A percentile compares a stretch with the other conserved stretches of the same genome.
Evolutionary conservation across 1,284 basidiomycete species (phyloP).

Genomic region (Moesziomyces globuligerus): DNA sequence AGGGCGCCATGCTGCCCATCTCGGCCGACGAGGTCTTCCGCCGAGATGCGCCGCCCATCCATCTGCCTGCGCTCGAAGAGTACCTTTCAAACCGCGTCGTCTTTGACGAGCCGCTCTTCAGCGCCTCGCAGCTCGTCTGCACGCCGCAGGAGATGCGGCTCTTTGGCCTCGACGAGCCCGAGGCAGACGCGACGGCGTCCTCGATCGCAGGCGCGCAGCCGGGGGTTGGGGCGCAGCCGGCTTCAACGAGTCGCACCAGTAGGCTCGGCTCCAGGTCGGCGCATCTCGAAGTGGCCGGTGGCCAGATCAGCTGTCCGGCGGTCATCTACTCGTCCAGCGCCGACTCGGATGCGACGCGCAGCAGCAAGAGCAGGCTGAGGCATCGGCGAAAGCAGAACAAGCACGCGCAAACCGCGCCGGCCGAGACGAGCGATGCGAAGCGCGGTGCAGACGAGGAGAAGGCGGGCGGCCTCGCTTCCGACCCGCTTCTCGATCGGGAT

Average conservation of each 20-base stretch:
- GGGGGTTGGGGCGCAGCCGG: too few species aligned
- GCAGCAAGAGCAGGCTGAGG: constrained; percentile 2
- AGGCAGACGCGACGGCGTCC: too few species aligned
- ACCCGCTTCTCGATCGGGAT: not conserved
- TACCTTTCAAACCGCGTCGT: constrained; percentile 47
- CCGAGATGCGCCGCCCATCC: constrained; percentile 57
- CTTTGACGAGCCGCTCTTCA: constrained; percentile 50
- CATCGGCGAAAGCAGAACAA: constrained; percentile 10
- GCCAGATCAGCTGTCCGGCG: constrained; percentile 37
- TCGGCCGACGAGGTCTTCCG: constrained; percentile 62
- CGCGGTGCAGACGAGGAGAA: not conserved
- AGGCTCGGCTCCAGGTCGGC: constrained; percentile 10
- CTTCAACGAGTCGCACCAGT: constrained; percentile 6
- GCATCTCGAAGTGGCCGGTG: constrained; percentile 38
- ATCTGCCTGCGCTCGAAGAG: constrained; percentile 64
- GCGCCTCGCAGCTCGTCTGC: constrained; percentile 23
- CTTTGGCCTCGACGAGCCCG: constrained; percentile 44
- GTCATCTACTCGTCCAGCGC: constrained; percentile 18
- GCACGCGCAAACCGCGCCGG: not conserved
- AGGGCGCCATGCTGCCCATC: constrained; percentile 21
- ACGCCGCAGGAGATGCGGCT: constrained; percentile 48
- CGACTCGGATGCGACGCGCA: constrained; percentile 2
- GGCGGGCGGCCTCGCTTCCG: constrained; percentile 1
- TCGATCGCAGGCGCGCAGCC: too few species aligned
- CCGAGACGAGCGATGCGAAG: not conserved